Evolutionary conservation across 768 basidiomycete species (phyloP).

Genomic region (Paxillus involutus): DNA sequence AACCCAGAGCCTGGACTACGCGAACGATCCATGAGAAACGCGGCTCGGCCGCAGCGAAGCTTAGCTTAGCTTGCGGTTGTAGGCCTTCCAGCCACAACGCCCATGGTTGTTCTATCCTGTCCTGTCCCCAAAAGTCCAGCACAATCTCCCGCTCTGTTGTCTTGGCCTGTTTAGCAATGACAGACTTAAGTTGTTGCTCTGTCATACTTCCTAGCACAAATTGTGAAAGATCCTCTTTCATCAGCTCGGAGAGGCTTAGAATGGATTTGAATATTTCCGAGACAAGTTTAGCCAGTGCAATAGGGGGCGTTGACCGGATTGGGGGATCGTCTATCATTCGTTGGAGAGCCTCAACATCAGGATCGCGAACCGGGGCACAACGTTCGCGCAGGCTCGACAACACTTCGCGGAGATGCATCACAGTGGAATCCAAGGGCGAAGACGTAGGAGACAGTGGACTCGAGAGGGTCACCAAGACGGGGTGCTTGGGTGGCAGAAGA

Average conservation of each 20-base stretch:
- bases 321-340: conserved; percentile 33
- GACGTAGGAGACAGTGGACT: conserved; percentile 67
- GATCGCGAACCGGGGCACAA: conserved; percentile 68
- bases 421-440: conserved; percentile 59
- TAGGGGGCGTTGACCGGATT: conserved; percentile 18
- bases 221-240: conserved; percentile 69
- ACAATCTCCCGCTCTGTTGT: conserved; percentile 54
- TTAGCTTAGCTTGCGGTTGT: conserved; percentile 5
- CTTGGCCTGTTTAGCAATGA: conserved; percentile 54
- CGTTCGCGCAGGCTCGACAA: conserved; percentile 53
- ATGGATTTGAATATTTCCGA: conserved; percentile 47
- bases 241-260: conserved; percentile 53
- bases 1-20: conserved; percentile 46
- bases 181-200: conserved; percentile 53
- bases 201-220: conserved; percentile 66
- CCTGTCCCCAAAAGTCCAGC: conserved; percentile 47
- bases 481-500: conserved; percentile 58
- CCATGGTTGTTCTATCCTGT: conserved; percentile 24
- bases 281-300: conserved; percentile 46
- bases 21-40: conserved; percentile 45
- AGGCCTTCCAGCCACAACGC: conserved; percentile 19
- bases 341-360: conserved; percentile 46
- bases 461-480: conserved; percentile 49
- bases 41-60: conserved; percentile 12
- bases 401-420: conserved; percentile 55